A percentile compares a stretch with the other conserved stretches of the same genome.
Conservation (phyloP, 179 eudicot species). For the Patellifolia procumbens region DNA sequence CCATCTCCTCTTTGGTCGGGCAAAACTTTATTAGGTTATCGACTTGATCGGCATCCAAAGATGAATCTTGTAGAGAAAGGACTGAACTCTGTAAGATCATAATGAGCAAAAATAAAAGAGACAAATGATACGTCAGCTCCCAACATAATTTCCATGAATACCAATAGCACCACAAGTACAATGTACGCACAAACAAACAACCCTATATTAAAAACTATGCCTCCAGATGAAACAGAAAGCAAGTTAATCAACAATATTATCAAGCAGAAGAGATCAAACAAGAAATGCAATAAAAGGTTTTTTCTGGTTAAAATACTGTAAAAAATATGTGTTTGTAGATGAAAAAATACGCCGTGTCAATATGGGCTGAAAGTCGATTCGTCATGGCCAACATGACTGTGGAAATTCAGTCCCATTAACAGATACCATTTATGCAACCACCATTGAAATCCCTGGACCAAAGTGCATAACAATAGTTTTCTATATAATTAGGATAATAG, state of each 20-base stretch:
- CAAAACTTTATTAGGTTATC: slow-evolving; percentile 55
- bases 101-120: not conserved
- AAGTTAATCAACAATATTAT: slow-evolving; percentile 5
- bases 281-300: not conserved
- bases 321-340: not conserved
- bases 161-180: not conserved
- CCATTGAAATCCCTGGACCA: not conserved
- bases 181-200: not conserved
- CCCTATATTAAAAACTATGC: not conserved
- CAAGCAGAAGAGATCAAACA: not conserved
- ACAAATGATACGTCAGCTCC: not conserved
- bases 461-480: not conserved
- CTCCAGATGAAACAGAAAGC: not conserved
- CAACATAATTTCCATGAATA: not conserved
- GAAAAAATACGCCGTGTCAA: too few species aligned
- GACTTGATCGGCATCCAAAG: slow-evolving; percentile 51
- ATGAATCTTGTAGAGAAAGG: slow-evolving; percentile 44
- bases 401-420: not conserved
- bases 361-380: too few species aligned
- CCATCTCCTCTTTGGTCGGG: slow-evolving; percentile 59
- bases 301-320: not conserved
- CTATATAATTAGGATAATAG: too few species aligned
- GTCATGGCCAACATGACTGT: not conserved
- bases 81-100: slow-evolving; percentile 34
- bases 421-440: too few species aligned